Evolutionary conservation across 805 yeast genomes (phyloP), one percentile per base, ranked within the genome.

Genomic region (Torulaspora franciscae): DNA sequence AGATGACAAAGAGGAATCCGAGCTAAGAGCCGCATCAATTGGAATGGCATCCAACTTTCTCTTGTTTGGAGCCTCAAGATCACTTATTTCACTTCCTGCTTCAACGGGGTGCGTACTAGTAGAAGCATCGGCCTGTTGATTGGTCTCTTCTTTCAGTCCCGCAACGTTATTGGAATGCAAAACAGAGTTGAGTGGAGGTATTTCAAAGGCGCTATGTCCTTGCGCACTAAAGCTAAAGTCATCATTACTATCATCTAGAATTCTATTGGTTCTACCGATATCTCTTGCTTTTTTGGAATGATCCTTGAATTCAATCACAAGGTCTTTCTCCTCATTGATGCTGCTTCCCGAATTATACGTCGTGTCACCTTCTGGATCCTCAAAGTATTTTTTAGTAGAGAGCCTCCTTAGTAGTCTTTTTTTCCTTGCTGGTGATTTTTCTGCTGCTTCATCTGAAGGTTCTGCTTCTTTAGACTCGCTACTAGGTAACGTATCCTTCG

Each of bases 231-330:
- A 63, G 36, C 65, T 60, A 29, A 62, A 52, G 4, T 59, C 65
- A 46, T 60, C 67, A 15, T 52, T 51, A 37, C 62, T 61, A 33
- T 63, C 65, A 40, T 63, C 67, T 15, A 63, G 37, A 8, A 63
- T 49, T 25, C 52, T 55, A 49, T 63, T 63, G 13, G 51, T 51
- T 43, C 60, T 51, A n/a, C 52, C 47, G 3, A 44, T 28, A n/a
- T 42, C 48, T 47, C 46, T 51, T 10, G 43, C 50, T 40, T 51
- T 58, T 17, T 48, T 42, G 9, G 51, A 51, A 47, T 59, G 65
- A 9, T 49, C 53, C 36, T 51, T 43, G 14, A 60, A 52, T 32
- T 60, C 50, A 8, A 60, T 32, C 0, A 52, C 51, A n/a, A 59
- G 39, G 22, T 45, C 51, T 33, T 49, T 54, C 19, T 52, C 49